Evolutionary conservation across 2,329 filamentous ascomycete species (phyloP).

Genomic region (Ustulina deusta): DNA sequence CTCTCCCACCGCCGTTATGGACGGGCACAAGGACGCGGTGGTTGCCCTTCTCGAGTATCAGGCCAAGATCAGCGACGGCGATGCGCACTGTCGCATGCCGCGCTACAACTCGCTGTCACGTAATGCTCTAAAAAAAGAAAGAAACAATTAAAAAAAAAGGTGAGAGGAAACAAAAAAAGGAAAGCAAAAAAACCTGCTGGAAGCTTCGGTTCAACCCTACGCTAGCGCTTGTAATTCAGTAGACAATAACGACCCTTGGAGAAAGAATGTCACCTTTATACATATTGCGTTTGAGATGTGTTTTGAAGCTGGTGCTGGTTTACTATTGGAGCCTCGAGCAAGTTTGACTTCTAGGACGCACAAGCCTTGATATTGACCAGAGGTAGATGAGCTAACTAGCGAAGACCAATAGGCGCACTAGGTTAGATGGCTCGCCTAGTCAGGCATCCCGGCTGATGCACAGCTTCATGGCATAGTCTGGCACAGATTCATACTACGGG

Average conservation of each 20-base stretch:
- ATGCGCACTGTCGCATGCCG: conserved; percentile 5
- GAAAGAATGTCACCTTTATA: not conserved
- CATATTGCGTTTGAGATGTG: conserved; percentile 7
- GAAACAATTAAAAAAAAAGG: not conserved
- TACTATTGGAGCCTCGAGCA: conserved; percentile 6
- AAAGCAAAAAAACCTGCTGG: not conserved
- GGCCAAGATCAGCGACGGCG: conserved; percentile 6
- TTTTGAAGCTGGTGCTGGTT: not conserved
- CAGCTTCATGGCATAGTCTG: not conserved
- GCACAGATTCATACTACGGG: not conserved
- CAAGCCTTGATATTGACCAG: not conserved
- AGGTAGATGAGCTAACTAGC: no score
- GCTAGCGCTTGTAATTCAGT: not conserved
- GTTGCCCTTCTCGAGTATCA: not conserved
- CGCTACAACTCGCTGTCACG: conserved; percentile 8
- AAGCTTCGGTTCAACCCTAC: not conserved
- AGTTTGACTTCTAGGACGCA: not conserved
- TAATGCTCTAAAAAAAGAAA: conserved; percentile 9
- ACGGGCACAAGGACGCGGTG: not conserved
- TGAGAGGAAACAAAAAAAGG: not conserved
- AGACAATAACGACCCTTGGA: not conserved
- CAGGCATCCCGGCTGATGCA: no score
- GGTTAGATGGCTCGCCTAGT: no score
- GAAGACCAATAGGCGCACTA: no score
- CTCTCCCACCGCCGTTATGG: conserved; percentile 6